Base-by-base conservation (phyloP, 2,329 filamentous ascomycete species). In the Fusarium dlaminii region DNA sequence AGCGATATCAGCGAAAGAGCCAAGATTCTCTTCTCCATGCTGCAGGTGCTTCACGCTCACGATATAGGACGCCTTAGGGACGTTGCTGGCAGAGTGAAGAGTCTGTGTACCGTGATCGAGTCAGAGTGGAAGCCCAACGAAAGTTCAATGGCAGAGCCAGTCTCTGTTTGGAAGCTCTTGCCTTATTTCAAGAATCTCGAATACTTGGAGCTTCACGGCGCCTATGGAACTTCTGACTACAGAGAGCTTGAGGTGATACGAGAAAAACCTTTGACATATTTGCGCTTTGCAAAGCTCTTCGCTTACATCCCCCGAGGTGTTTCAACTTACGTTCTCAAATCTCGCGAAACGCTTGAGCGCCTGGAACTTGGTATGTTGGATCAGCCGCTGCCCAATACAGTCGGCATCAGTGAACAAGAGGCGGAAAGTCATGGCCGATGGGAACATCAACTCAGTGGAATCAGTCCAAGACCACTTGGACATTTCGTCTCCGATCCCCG, bases 341-440 rank as follows among this genome's bases (percentile, higher is more conserved):
- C 70, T 4, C 43, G 34, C 5, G 1, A 10, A 1, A 63, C 37
- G 1, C 56, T 77, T 1, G 48, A 77, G 7, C 51, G 63, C 1
- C 6, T 77, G 2, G 75, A 77, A 13, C 63, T 77, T 7, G 73
- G 68, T 2, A 36, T 77, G 15, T 15, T 77, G 2, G 63, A 71
- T n/a, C 18, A 14, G 5, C 73, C 75, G 3, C 45, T 65, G 6
- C 39, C 52, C 1, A 30, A 15, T 0, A 2, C 22, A 3, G 5
- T 20, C 9, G 27, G 12, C 4, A n/a, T 62, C 4, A 30, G 22
- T 1, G 17, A 13, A 14, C 62, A 29, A 4, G 58, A 37, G 5
- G 15, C 32, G 2, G 13, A 5, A 6, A 57, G 46, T 27, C 49
- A 17, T 13, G 51, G 32, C 2, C 61, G 32, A 6, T n/a, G 49